These are phyloP conservation scores for Neoscytalidium dimidiatum DNA, from an alignment of 2,329 filamentous ascomycete genomes.

Conservation along the genomic window DNA sequence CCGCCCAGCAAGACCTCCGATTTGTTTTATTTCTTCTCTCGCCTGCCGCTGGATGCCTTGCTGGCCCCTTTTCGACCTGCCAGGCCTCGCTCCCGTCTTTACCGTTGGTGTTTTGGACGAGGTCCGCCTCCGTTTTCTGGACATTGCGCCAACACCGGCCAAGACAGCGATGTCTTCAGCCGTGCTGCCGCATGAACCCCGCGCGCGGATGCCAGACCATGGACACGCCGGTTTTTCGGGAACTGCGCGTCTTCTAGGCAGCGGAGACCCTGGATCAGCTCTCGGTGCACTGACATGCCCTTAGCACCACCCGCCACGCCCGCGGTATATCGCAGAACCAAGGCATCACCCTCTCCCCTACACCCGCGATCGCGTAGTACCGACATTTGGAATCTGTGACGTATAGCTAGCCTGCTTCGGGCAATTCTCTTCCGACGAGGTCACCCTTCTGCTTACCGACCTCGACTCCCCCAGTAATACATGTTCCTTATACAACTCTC, in stretches of 20 bases:
- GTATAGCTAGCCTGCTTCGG: constrained; percentile 12
- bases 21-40: not conserved
- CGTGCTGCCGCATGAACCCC: not conserved
- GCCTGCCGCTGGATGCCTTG: not conserved
- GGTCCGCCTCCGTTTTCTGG: not conserved
- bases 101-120: not conserved
- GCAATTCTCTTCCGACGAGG: not conserved
- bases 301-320: not conserved
- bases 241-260: not conserved
- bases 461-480: not conserved
- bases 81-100: not conserved
- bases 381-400: constrained; percentile 14
- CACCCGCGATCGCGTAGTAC: not conserved
- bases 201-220: not conserved
- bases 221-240: not conserved
- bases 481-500: constrained; percentile 2
- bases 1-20: not conserved
- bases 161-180: not conserved
- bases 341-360: not conserved
- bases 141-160: not conserved
- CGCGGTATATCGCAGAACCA: constrained; percentile 3
- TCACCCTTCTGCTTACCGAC: not conserved
- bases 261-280: not conserved
- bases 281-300: not conserved
- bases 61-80: not conserved